These are phyloP conservation scores for Penicillium sp. DNA, from an alignment of 2,329 filamentous ascomycete species.

Conservation along the genomic window DNA sequence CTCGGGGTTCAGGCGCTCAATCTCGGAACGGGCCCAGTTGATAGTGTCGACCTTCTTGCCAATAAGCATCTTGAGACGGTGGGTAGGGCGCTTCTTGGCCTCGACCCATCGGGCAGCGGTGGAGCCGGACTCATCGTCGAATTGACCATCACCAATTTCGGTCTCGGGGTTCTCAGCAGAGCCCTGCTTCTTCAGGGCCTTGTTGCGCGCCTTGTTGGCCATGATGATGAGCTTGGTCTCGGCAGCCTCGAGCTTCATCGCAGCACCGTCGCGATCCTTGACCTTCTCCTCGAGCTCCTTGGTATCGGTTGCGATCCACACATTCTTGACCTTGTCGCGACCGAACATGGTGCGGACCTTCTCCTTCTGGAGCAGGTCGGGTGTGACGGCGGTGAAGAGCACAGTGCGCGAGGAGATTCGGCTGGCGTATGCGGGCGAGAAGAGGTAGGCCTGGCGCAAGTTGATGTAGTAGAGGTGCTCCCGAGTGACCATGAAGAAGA, in stretches of 20 bases:
- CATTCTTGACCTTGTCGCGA: conserved; percentile 70
- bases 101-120: conserved; percentile 75
- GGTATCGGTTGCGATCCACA: conserved; percentile 82
- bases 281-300: conserved; percentile 79
- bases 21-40: conserved; percentile 78
- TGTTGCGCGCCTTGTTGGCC: conserved; percentile 71
- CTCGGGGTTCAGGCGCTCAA: conserved; percentile 72
- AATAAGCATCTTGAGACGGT: conserved; percentile 70
- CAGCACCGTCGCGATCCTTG: conserved; percentile 75
- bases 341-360: conserved; percentile 81
- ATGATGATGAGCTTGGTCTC: conserved; percentile 82
- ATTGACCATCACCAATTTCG: conserved; percentile 51
- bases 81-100: conserved; percentile 72
- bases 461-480: conserved; percentile 93
- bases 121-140: conserved; percentile 68
- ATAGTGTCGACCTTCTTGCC: conserved; percentile 95
- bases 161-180: conserved; percentile 39
- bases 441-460: conserved; percentile 85
- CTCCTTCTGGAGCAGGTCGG: conserved; percentile 74
- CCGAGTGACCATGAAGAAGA: conserved; percentile 84
- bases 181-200: conserved; percentile 63
- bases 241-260: conserved; percentile 79
- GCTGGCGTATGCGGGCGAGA: conserved; percentile 79
- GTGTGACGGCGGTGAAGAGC: conserved; percentile 82
- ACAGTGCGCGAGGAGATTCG: conserved; percentile 89